phyloP scores from a whole-genome alignment of 2,329 filamentous ascomycete species.

The Trichophyton schoenleinii region DNA sequence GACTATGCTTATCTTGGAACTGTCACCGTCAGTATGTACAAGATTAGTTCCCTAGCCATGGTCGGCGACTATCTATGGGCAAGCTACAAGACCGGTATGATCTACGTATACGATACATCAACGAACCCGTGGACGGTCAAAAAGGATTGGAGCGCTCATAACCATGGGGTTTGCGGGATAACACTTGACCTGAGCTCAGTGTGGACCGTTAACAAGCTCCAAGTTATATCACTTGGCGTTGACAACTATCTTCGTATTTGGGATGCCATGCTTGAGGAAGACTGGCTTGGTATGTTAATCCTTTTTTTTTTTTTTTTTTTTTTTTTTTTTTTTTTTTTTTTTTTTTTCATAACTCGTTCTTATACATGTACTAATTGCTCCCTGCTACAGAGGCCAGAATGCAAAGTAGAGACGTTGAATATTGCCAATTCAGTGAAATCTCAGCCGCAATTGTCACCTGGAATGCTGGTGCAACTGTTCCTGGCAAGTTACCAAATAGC shows the following conservation, averaged over 20 bases:
- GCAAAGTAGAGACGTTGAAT: slow-evolving; percentile 69
- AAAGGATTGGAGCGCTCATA: slow-evolving; percentile 92
- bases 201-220: slow-evolving; percentile 71
- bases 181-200: slow-evolving; percentile 67
- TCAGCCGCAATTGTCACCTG: slow-evolving; percentile 76
- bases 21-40: slow-evolving; percentile 82
- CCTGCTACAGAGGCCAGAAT: slow-evolving; percentile 57
- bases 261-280: slow-evolving; percentile 87
- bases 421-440: slow-evolving; percentile 74
- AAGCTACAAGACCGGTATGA: slow-evolving; percentile 84
- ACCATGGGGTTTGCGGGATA: slow-evolving; percentile 66
- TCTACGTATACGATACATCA: slow-evolving; percentile 80
- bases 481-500: slow-evolving; percentile 63
- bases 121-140: slow-evolving; percentile 75
- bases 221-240: slow-evolving; percentile 74
- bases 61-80: slow-evolving; percentile 81
- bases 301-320: too few relatives aligned
- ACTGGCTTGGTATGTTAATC: slow-evolving; percentile 58
- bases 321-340: too few relatives aligned
- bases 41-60: slow-evolving; percentile 76
- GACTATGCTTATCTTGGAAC: slow-evolving; percentile 68
- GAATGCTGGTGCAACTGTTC: slow-evolving; percentile 97
- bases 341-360: neutral
- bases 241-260: slow-evolving; percentile 76
- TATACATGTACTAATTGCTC: slow-evolving; percentile 13